Evolutionary conservation across 2,329 filamentous ascomycete genomes (phyloP), one percentile per base, ranked within the genome.

Genomic region (Cryphonectria naterciae): DNA sequence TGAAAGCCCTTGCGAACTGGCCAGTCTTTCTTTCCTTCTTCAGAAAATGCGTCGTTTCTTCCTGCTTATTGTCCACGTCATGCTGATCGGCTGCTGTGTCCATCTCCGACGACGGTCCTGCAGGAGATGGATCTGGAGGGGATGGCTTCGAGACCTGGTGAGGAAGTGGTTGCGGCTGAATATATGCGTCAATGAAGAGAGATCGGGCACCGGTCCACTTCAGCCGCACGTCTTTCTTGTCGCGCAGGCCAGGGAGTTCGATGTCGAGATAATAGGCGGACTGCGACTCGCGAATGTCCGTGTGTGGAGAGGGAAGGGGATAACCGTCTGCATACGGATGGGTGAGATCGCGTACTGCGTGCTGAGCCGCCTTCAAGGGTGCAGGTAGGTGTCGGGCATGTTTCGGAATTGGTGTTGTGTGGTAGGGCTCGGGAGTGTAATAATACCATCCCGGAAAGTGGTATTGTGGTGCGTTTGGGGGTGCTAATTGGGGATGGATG

Each of bases 11-110:
- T 0, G 64, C 64, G 5, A 66, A 52, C 32, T 66, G 49, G 32
- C 64, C 64, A n/a, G 22, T 66, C 64, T 66, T 66, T 19, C 64
- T 66, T 22, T 66, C 64, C 46, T 39, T n/a, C 49, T 66, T 66
- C 35, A 66, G 7, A 22, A 56, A 66, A 5, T 66, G 64, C 10
- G 49, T 35, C 5, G 64, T 1, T 35, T 66, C 49, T 15, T 66
- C 64, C 46, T 25, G 25, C 35, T 54, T 56, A 8, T 56, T 66
- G 49, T 10, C 7, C 64, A 39, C 37, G 13, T 65, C 39, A n/a
- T 35, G 25, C 63, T 35, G 25, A 15, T 13, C 37, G 7, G 25
- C 19, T 28, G 49, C 19, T 28, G 49, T 49, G 1, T 56, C 4
- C 64, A 25, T 66, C 13, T 56, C 46, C 28, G 64, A 5, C 32